Base-by-base conservation (phyloP, 345 rosid species). In the Eucalyptus leucophloia region DNA sequence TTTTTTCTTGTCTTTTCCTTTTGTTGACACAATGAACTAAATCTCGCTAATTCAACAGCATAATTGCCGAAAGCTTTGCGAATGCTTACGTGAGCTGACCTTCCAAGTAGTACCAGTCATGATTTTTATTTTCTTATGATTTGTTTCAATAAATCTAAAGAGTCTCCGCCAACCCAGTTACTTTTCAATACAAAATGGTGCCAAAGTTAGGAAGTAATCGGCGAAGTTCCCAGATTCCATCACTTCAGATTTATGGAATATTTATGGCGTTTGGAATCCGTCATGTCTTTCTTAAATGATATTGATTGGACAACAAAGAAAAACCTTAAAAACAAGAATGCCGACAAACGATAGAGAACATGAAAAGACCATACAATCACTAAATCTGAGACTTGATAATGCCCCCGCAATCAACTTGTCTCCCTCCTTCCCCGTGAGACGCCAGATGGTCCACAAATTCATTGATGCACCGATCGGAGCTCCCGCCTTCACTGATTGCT, bases 401-500 rank as follows among this genome's bases (percentile, higher is more conserved):
- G 26, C 6, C 24, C 13, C 83, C 47, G 2, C 8, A 77, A 3
- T 23, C 7, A 26, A 21, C 47, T 37, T 40, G 83, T 19, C 83
- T 77, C 47, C 83, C 30, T 77, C 16, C 83, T 11, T 37, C 42
- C 47, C 7, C 83, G 24, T 6, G 83, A 40, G 83, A 40, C 47
- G 49, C 54, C 87, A 95, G 87, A 65, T 85, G 65, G 56, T 94
- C 88, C 42, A 95, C 92, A 88, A 95, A 95, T n/a, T 94, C 94
- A 80, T 93, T 85, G 80, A 94, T 93, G 17, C 89, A 87, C 54
- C 49, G 88, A 89, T 94, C 95, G 3, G 97, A 96, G 89, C 93
- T 92, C 30, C 98, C 98, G 88, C 97, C 98, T 88, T 92, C 94
- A 86, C 93, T 91, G 30, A 93, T 87, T 3, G 97, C 94, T 91